A percentile compares a stretch with the other conserved stretches of the same genome.
Conservation (phyloP, 2,329 filamentous ascomycete genomes). For the Aureobasidium sp. region DNA sequence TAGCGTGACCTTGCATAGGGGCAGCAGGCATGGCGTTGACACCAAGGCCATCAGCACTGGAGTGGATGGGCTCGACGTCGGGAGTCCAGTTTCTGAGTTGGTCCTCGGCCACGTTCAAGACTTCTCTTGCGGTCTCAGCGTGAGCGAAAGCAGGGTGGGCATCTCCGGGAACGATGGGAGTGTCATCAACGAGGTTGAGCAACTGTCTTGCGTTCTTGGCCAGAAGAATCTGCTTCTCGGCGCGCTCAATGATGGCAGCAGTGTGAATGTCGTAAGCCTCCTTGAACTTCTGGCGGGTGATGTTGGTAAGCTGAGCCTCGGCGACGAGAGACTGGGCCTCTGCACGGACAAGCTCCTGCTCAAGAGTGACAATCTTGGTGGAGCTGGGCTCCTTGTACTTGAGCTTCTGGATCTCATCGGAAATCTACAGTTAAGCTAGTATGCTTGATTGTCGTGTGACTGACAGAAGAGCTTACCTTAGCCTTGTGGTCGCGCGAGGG, state of each 20-base stretch:
- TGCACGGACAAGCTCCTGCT: slow-evolving; percentile 92
- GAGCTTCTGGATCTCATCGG: slow-evolving; percentile 83
- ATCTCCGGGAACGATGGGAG: slow-evolving; percentile 81
- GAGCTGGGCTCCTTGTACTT: slow-evolving; percentile 89
- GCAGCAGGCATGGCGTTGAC: slow-evolving; percentile 30
- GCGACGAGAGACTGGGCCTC: slow-evolving; percentile 95
- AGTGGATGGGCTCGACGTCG: slow-evolving; percentile 45
- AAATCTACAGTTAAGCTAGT: slow-evolving; percentile 41
- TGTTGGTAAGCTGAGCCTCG: slow-evolving; percentile 91
- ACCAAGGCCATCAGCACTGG: slow-evolving; percentile 40
- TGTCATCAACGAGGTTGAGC: slow-evolving; percentile 78
- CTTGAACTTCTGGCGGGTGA: slow-evolving; percentile 92
- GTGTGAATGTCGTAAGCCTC: slow-evolving; percentile 88
- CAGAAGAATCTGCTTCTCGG: slow-evolving; percentile 92
- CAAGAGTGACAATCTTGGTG: slow-evolving; percentile 69
- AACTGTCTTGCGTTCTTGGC: slow-evolving; percentile 84
- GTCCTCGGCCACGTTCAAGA: slow-evolving; percentile 87
- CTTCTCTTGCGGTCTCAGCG: slow-evolving; percentile 61
- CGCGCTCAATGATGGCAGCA: slow-evolving; percentile 83
- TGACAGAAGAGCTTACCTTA: slow-evolving; percentile 42
- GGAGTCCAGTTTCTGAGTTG: slow-evolving; percentile 70
- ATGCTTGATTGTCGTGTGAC: not conserved
- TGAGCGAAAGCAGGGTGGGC: slow-evolving; percentile 59
- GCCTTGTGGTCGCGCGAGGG: slow-evolving; percentile 78
- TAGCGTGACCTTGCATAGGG: not conserved